Percentiles rank a stretch among this genome's conserved stretches.
Conservation (phyloP, 2,329 filamentous ascomycete genomes). For the Coniochaeta hoffmannii region DNA sequence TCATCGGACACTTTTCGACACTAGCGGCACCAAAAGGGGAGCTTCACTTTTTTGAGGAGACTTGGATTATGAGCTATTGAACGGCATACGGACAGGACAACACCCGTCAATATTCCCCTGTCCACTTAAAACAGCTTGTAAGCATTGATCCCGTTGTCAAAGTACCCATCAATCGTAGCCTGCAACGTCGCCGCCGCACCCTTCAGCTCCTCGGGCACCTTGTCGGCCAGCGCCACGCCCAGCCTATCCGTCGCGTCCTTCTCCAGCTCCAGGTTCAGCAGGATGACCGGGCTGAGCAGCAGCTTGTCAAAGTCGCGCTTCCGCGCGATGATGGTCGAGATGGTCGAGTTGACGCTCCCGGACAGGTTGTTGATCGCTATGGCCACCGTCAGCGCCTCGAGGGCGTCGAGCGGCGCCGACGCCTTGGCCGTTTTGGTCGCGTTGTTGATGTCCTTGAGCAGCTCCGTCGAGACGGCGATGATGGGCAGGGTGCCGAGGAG, state of each 20-base stretch:
- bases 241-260: constrained; percentile 30
- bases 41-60: too few species aligned
- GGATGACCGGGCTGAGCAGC: constrained; percentile 32
- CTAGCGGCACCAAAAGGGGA: too few species aligned
- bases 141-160: constrained; percentile 27
- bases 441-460: constrained; percentile 31
- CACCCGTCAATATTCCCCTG: too few species aligned
- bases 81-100: not conserved
- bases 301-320: constrained; percentile 37
- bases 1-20: too few species aligned
- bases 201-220: constrained; percentile 28
- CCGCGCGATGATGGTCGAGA: constrained; percentile 27
- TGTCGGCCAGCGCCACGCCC: constrained; percentile 27
- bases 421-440: constrained; percentile 27
- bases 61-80: not conserved
- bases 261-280: constrained; percentile 32
- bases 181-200: constrained; percentile 25
- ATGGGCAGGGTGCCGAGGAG: constrained; percentile 32
- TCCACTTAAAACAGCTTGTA: constrained; percentile 15
- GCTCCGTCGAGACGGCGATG: constrained; percentile 25
- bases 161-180: constrained; percentile 28
- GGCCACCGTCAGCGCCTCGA: constrained; percentile 31
- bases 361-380: constrained; percentile 26
- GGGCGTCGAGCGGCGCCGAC: constrained; percentile 28
- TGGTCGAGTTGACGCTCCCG: constrained; percentile 27